Evolutionary conservation across 345 rosid species (phyloP), one percentile per base, ranked within the genome.

Genomic region (Melastoma malabathricum): DNA sequence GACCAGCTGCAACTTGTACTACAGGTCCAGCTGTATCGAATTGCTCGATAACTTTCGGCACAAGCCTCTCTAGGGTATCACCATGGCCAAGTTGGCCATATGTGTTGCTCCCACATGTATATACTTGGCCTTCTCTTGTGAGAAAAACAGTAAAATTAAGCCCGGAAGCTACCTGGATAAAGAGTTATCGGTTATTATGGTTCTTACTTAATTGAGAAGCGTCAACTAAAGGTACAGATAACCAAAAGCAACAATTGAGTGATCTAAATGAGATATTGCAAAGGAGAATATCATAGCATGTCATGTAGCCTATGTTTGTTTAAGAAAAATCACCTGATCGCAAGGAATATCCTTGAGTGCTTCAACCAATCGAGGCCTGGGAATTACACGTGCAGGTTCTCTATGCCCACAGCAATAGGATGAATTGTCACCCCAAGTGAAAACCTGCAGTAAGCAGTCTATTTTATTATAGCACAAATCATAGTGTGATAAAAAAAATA

Each of bases 11-110:
- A 18, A 90, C 72, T 67, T 86, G 98, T 52, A 66, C 78, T 52
- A 90, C 83, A 58, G 85, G 70, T 52, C 84, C 86, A 69, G 67
- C 54, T 44, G 64, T 70, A 48, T 66, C 64, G 15, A 90, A 71
- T 45, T 52, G 61, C 59, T 77, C 80, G 43, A 86, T 67, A 54
- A 74, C 64, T 72, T 74, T 82, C 23, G 96, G 98, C 2, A 75
- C 72, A 49, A 86, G 83, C 68, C 87, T 71, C 67, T 90, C 94
- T 61, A 75, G 57, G 50, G 76, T 71, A 66, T 90, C 94, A 14
- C 92, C 94, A 64, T 90, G 98, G 69, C 98, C 98, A 55, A 86
- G 87, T 61, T 90, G 96, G 31, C 98, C 98, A 41, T 74, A 80
- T 18, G 76, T 65, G 70, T 90, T 90, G 56, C 82, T 56, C 31